phyloP scores from a whole-genome alignment of 2,329 filamentous ascomycete genomes.

The Biscogniauxia mediterranea region DNA sequence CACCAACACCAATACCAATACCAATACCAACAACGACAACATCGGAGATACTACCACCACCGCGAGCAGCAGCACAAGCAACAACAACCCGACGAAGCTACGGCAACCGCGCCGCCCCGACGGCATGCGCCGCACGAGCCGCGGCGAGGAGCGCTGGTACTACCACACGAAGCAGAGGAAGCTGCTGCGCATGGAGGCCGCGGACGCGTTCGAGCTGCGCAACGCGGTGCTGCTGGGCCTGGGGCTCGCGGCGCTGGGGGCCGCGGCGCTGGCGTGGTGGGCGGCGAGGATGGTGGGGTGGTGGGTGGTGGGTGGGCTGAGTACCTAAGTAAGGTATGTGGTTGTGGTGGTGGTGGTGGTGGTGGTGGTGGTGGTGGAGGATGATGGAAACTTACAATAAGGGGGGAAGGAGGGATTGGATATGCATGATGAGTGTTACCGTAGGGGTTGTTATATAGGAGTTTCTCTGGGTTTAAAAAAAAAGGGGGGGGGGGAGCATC shows the following conservation, averaged over 20 bases:
- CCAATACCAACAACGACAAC: background rate
- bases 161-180: conserved; percentile 59
- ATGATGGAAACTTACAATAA: no score
- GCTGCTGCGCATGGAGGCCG: conserved; percentile 60
- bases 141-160: conserved; percentile 38
- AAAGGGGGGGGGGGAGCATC: no score
- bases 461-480: no score
- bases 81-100: no score
- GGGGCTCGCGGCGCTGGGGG: conserved; percentile 34
- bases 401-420: no score
- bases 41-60: no score
- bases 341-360: background rate
- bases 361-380: no score
- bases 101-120: background rate
- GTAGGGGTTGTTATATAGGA: no score
- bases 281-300: conserved; percentile 8
- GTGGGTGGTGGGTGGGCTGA: conserved; percentile 2
- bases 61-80: background rate
- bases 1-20: conserved; percentile 13
- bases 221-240: conserved; percentile 52
- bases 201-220: conserved; percentile 62
- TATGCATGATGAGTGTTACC: no score
- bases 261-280: conserved; percentile 30
- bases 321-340: background rate
- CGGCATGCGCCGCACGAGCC: conserved; percentile 2